These are phyloP conservation scores for Saccharomyces hybrid DNA, from an alignment of 1,139 yeast species.

Conservation along the genomic window DNA sequence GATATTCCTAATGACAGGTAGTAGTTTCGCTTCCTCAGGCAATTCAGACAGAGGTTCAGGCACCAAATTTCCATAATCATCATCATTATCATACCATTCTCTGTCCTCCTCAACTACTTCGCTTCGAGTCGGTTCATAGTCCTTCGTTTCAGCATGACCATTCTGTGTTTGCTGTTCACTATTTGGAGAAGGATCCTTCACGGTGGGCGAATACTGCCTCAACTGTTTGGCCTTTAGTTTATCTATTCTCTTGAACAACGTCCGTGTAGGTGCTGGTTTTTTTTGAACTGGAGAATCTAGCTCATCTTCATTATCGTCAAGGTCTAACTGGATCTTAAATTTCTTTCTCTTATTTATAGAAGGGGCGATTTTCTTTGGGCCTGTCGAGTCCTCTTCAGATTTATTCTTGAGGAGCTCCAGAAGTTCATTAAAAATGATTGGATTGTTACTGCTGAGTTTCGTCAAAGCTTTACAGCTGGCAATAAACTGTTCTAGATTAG, in stretches of 20 bases:
- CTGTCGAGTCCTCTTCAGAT: neutral
- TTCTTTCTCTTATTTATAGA: neutral
- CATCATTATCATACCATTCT: conserved; percentile 30
- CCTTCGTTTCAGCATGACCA: conserved; percentile 10
- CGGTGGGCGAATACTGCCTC: neutral
- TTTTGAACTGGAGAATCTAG: conserved; percentile 15
- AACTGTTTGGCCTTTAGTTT: neutral
- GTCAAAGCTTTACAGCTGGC: neutral
- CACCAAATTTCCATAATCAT: conserved; percentile 20
- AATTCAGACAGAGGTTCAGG: conserved; percentile 10
- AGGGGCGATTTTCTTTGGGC: neutral
- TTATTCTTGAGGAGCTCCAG: neutral
- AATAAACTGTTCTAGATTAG: neutral
- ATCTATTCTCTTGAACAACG: neutral
- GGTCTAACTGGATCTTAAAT: neutral
- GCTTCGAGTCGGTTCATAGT: conserved; percentile 4
- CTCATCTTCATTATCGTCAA: conserved; percentile 8
- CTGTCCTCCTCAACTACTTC: conserved; percentile 16
- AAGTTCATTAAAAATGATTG: neutral
- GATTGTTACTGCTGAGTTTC: neutral
- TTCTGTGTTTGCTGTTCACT: conserved; percentile 3
- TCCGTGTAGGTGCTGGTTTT: neutral
- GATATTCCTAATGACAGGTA: neutral
- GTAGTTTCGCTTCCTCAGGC: neutral
- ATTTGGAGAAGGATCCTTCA: neutral